Conservation (phyloP, 371 early-diverging fungal species). For the Chytridium lagenaria region DNA sequence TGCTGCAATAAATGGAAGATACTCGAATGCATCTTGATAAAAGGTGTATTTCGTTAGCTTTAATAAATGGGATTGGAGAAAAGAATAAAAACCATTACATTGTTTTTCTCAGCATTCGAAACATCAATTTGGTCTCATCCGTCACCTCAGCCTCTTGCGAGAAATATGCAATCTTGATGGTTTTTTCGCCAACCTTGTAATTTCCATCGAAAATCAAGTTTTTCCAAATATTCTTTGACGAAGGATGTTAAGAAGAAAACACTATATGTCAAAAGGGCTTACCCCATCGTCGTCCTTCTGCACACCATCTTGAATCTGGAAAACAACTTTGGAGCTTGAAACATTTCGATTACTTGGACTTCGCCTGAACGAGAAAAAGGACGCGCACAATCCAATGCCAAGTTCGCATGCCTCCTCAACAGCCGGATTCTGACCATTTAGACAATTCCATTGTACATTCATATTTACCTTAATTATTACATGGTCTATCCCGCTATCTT, state of each 20-base stretch:
- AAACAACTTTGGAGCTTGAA: constrained; percentile 43
- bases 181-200: constrained; percentile 43
- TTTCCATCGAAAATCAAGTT: constrained; percentile 47
- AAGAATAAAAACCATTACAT: background rate
- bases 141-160: constrained; percentile 39
- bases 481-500: constrained; percentile 49
- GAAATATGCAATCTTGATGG: constrained; percentile 39
- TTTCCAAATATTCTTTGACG: constrained; percentile 42
- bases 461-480: constrained; percentile 51
- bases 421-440: constrained; percentile 43
- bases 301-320: constrained; percentile 39
- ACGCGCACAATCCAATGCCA: constrained; percentile 45
- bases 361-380: constrained; percentile 33
- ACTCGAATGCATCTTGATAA: constrained; percentile 34
- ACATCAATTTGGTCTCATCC: constrained; percentile 46
- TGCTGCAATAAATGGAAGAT: constrained; percentile 30
- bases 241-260: background rate
- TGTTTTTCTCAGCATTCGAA: constrained; percentile 24
- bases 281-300: constrained; percentile 16
- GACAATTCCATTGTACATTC: background rate
- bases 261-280: too few relatives aligned
- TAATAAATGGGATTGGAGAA: background rate
- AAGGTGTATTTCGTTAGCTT: background rate
- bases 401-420: constrained; percentile 44
- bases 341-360: constrained; percentile 45